Base-by-base conservation (phyloP, 345 rosid genomes). In the Diplotaxis tenuifolia region DNA sequence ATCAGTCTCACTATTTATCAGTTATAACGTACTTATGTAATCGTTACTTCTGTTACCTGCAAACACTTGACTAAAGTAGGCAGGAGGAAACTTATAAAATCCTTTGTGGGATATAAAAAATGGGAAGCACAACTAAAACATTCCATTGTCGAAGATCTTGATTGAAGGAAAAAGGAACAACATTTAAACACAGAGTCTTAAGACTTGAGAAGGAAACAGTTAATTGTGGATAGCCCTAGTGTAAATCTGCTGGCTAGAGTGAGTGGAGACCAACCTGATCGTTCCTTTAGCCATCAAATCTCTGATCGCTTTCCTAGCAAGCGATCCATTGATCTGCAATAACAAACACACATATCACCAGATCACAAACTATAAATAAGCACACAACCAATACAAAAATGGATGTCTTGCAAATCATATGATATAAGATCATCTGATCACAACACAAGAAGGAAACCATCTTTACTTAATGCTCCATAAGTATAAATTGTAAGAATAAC, bases 251-350 rank as follows among this genome's bases (percentile, higher is more conserved):
- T 86, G 91, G 78, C 91, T 86, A 31, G 89, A 68, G 62, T 86
- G 85, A 14, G 86, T 69, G 6, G 84, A 76, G 3, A 88, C 78
- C 88, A 85, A 86, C 77, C 89, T 82, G 66, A 85, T 75, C 5
- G 84, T 82, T 50, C 89, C 89, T 71, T 83, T 82, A 3, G 88
- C 91, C 91, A 80, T 81, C 79, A 86, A 69, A 56, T 88, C 93
- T 82, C 79, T 83, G 57, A 86, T 88, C 14, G 89, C 93, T 70
- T 67, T 79, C 32, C 86, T 71, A 18, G 93, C 90, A 74, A 86
- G 84, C 0, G 88, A 88, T 3, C 90, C 85, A 54, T 71, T 84
- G 14, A 86, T 74, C 84, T 84, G 7, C 65, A n/a, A n/a, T n/a
- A n/a, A 70, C 16, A 2, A 22, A 14, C 62, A 42, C 12, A 49